Conservation (phyloP, 345 rosid species). For the Eucalyptus sp. region DNA sequence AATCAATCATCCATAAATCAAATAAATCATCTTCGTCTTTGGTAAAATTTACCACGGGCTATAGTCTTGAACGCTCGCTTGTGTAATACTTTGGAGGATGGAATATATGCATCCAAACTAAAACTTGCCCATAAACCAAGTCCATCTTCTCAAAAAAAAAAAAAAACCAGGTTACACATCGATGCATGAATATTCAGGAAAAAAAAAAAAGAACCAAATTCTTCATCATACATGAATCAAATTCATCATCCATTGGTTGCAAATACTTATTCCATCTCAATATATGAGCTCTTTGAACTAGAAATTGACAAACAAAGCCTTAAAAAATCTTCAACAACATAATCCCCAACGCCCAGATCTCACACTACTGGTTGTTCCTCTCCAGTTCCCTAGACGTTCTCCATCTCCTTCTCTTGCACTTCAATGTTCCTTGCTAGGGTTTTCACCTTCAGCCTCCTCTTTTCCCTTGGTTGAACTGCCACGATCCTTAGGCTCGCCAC, state of each 20-base stretch:
- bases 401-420: not conserved
- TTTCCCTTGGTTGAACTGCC: not conserved
- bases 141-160: not conserved
- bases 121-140: not conserved
- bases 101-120: not conserved
- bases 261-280: not conserved
- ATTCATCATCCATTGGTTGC: not conserved
- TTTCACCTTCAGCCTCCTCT: not conserved
- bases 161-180: not conserved
- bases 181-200: not conserved
- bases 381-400: not conserved
- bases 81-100: not conserved
- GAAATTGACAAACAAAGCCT: not conserved
- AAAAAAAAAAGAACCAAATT: not conserved
- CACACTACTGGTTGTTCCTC: not conserved
- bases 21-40: not conserved
- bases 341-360: not conserved
- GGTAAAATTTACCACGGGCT: not conserved
- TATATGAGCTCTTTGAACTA: not conserved
- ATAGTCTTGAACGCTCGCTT: not conserved
- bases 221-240: not conserved
- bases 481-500: not conserved
- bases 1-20: not conserved
- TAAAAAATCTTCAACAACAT: not conserved
- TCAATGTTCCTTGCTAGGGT: not conserved